These are phyloP conservation scores for Colletotrichum acutatum DNA, from an alignment of 2,329 filamentous ascomycete genomes.

Conservation along the genomic window DNA sequence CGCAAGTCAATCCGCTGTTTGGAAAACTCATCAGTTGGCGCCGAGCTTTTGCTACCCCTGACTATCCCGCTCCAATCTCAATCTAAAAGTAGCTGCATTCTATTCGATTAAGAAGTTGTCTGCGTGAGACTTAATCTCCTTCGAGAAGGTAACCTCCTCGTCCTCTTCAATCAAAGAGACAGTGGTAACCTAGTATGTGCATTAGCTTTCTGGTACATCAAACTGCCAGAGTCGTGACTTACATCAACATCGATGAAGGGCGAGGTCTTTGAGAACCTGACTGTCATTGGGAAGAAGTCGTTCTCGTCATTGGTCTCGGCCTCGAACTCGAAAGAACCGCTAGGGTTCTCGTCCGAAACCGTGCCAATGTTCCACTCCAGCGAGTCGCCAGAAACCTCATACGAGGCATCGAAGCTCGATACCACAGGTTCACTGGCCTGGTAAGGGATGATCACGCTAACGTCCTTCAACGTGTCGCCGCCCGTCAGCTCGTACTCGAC, in stretches of 20 bases:
- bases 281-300: conserved; percentile 98
- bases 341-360: conserved; percentile 84
- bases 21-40: conserved; percentile 32
- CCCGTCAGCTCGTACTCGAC: conserved; percentile 95
- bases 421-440: conserved; percentile 85
- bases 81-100: conserved; percentile 38
- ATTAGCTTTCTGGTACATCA: not conserved
- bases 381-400: conserved; percentile 92
- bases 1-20: conserved; percentile 30
- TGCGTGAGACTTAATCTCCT: conserved; percentile 81
- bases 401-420: conserved; percentile 92
- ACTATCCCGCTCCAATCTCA: not conserved
- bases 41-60: conserved; percentile 17
- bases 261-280: conserved; percentile 85
- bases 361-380: conserved; percentile 94
- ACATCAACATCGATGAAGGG: conserved; percentile 96
- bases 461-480: conserved; percentile 81
- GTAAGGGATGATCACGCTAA: conserved; percentile 90
- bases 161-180: conserved; percentile 79
- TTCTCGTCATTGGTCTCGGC: conserved; percentile 87
- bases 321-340: conserved; percentile 95
- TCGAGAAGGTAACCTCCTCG: conserved; percentile 84
- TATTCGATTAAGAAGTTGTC: conserved; percentile 84
- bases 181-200: conserved; percentile 63
- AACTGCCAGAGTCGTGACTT: conserved; percentile 53